Conservation (phyloP, 441 rosid genomes). For the Monsonia emarginata region DNA sequence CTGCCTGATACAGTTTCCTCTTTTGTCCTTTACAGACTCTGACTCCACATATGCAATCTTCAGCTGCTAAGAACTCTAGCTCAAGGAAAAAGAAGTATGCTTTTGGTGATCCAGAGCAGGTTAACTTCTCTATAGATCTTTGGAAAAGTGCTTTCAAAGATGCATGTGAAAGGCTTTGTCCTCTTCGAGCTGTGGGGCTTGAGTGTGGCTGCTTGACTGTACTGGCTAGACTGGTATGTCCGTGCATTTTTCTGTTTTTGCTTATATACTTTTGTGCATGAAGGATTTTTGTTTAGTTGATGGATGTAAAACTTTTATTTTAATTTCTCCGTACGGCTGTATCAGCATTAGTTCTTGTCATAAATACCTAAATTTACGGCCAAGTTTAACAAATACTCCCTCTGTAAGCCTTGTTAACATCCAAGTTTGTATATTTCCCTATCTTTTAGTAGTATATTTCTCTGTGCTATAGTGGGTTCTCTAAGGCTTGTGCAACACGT, state of each 20-base stretch:
- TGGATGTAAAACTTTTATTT: no score
- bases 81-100: constrained; percentile 33
- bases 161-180: constrained; percentile 91
- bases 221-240: constrained; percentile 68
- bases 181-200: constrained; percentile 83
- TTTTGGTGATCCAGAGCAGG: constrained; percentile 49
- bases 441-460: background rate
- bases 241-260: background rate
- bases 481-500: background rate
- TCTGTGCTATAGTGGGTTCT: background rate
- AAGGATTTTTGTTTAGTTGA: no score
- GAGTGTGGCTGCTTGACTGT: constrained; percentile 79
- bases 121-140: constrained; percentile 60
- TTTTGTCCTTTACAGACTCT: constrained; percentile 49
- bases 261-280: no score
- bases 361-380: background rate
- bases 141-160: constrained; percentile 94
- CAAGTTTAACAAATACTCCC: background rate
- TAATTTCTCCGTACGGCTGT: background rate
- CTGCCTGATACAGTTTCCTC: constrained; percentile 21
- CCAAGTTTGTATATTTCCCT: background rate
- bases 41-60: constrained; percentile 83
- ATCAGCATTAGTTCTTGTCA: no score
- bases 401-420: background rate
- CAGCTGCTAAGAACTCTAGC: constrained; percentile 40